Percentiles rank a stretch among this genome's conserved stretches.
Conservation (phyloP, 768 basidiomycete genomes). For the Grammothele lineata region DNA sequence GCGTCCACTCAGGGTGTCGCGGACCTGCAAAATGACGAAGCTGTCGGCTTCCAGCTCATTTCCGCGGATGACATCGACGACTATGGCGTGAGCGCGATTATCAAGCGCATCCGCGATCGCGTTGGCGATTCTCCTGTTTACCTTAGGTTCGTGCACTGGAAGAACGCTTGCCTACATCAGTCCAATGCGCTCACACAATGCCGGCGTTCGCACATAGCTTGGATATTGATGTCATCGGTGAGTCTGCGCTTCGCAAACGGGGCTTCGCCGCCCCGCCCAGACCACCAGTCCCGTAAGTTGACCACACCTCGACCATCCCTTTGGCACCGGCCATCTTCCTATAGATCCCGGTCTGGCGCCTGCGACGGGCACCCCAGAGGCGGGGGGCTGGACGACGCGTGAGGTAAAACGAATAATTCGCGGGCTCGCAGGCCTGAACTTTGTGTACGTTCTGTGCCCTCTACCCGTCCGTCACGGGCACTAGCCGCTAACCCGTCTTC, state of each 20-base stretch:
- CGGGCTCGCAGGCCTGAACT: constrained; percentile 73
- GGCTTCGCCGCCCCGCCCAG: not conserved
- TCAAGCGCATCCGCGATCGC: constrained; percentile 63
- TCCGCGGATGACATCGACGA: constrained; percentile 84
- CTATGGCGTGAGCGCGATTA: constrained; percentile 64
- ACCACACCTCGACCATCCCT: constrained; percentile 1
- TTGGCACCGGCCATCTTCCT: too few species aligned
- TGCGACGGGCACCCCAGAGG: constrained; percentile 80
- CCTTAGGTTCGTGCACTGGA: constrained; percentile 52
- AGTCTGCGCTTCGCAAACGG: constrained; percentile 10
- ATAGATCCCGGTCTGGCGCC: constrained; percentile 77
- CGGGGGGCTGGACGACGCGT: constrained; percentile 81
- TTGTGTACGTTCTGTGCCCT: constrained; percentile 57
- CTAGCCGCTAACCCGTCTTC: too few species aligned
- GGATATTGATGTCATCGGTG: constrained; percentile 81
- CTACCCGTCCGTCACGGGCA: too few species aligned
- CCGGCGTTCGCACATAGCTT: constrained; percentile 35
- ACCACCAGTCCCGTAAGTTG: too few species aligned
- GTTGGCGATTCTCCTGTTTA: constrained; percentile 77
- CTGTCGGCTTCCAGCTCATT: constrained; percentile 76
- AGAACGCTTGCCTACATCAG: constrained; percentile 20
- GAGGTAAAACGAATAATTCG: constrained; percentile 80
- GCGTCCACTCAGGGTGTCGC: constrained; percentile 39
- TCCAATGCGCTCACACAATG: not conserved
- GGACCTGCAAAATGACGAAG: constrained; percentile 65